phyloP scores from a whole-genome alignment of 352 stramenopile species.

The Hyaloperonospora brassicae region DNA sequence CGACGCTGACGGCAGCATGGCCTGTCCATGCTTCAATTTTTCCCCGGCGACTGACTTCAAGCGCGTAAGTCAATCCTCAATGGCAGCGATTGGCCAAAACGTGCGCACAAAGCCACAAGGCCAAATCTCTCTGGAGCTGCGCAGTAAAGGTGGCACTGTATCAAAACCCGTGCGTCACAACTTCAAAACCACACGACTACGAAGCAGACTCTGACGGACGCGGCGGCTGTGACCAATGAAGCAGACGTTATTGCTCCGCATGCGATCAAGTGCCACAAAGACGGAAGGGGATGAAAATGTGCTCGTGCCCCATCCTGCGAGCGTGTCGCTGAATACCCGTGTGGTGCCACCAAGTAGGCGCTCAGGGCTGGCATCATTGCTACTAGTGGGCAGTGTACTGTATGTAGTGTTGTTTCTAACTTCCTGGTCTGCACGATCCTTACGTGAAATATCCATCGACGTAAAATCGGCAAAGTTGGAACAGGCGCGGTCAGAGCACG shows the following conservation, averaged over 20 bases:
- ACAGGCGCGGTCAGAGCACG: slow-evolving; percentile 1
- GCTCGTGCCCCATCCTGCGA: slow-evolving; percentile 7
- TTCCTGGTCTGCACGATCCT: slow-evolving; percentile 24
- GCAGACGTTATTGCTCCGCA: slow-evolving; percentile 14
- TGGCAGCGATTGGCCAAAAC: too few species aligned
- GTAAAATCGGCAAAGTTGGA: slow-evolving; percentile 7
- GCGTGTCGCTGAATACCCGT: slow-evolving; percentile 3
- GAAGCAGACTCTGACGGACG: too few species aligned
- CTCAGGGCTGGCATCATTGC: slow-evolving; percentile 16
- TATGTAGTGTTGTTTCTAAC: slow-evolving; percentile 20
- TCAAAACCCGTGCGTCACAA: too few species aligned
- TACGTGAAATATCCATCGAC: slow-evolving; percentile 9
- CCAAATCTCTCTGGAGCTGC: too few species aligned
- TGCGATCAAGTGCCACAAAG: slow-evolving; percentile 11
- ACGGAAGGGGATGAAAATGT: not conserved
- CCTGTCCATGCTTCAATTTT: too few species aligned
- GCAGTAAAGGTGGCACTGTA: too few species aligned
- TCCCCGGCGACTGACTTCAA: too few species aligned
- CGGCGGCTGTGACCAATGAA: slow-evolving; percentile 6
- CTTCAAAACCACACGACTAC: too few species aligned
- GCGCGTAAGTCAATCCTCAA: too few species aligned
- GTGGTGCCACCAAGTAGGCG: slow-evolving; percentile 5
- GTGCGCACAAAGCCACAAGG: too few species aligned
- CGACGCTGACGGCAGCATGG: too few species aligned
- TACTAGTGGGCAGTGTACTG: slow-evolving; percentile 16